Evolutionary conservation across 176 grass and related monocot species (phyloP), one percentile per base, ranked within the genome.

Genomic region (Typha latifolia): DNA sequence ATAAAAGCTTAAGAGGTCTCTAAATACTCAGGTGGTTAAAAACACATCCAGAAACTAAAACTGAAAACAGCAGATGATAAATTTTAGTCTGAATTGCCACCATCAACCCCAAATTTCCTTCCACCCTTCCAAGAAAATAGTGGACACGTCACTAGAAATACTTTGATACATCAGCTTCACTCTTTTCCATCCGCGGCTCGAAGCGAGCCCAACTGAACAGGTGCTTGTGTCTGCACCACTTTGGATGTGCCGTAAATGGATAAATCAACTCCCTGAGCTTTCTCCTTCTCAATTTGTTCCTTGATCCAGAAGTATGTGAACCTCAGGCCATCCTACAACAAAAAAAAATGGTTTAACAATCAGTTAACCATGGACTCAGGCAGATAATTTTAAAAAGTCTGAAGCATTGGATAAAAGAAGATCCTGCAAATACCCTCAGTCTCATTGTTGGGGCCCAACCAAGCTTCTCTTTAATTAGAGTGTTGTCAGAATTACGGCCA

Each of bases 251-350:
- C 82, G 2, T 93, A 88, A 2, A 49, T 48, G 2, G 84, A 69
- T 13, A 88, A 49, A 32, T 88, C 72, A 14, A 80, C 3, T 29
- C 85, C 89, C 64, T 65, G 24, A 3, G 66, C 55, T 84, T 78
- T 83, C 73, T 89, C 82, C 67, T 94, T 94, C 66, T 89, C 85
- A 14, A 89, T 79, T 69, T 94, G 85, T 72, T 86, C 90, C 67
- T 94, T 94, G 74, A 94, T 94, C 90, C 90, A 94, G 77, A 94
- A 89, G 63, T 94, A 94, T 16, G 90, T 94, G 77, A 94, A 29
- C 69, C 82, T 83, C 51, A 94, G 56, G 15, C 90, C 90, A 51
- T 90, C 84, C 90, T 90, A 69, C 27, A 64, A 64, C 14, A 19
- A 9, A 62, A 64, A 49, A 75, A 29, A 74, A 62, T 48, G 24